Percentiles rank a stretch among this genome's conserved stretches.
Evolutionary conservation across 2,329 filamentous ascomycete species (phyloP).

Genomic region (Davidsoniella eucalypti): DNA sequence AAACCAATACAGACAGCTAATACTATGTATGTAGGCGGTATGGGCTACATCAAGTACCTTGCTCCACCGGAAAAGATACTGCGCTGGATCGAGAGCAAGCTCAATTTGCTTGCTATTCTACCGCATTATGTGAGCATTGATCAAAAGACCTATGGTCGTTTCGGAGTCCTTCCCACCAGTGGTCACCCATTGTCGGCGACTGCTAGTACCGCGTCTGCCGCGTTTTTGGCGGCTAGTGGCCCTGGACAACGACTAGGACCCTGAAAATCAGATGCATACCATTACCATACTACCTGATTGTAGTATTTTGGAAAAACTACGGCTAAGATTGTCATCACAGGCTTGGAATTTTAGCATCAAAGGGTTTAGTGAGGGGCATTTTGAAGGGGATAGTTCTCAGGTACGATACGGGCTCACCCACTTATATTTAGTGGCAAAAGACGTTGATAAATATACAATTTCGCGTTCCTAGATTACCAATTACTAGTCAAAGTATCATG

Average conservation of each 20-base stretch:
- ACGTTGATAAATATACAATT: no score
- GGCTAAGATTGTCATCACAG: background rate
- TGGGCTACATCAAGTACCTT: constrained; percentile 78
- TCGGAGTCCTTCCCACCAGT: constrained; percentile 63
- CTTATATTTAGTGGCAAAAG: no score
- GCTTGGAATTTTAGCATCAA: background rate
- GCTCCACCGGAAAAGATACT: constrained; percentile 79
- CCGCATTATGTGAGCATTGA: constrained; percentile 91
- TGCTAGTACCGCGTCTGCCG: constrained; percentile 30
- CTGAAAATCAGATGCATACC: constrained; percentile 24
- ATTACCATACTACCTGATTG: background rate
- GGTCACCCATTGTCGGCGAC: constrained; percentile 21
- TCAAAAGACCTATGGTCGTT: constrained; percentile 87
- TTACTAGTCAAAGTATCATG: no score
- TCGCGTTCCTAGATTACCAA: no score
- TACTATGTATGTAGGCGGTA: constrained; percentile 39
- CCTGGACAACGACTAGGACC: constrained; percentile 53
- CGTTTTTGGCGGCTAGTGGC: constrained; percentile 35
- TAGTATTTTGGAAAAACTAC: background rate
- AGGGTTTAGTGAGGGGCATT: background rate
- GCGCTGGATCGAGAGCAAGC: constrained; percentile 72
- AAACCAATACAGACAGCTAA: background rate
- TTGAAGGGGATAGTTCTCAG: background rate
- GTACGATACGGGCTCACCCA: no score
- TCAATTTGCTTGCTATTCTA: constrained; percentile 68